Evolutionary conservation across 805 yeast species (phyloP), one percentile per base, ranked within the genome.

Genomic region (Candida insectalens): DNA sequence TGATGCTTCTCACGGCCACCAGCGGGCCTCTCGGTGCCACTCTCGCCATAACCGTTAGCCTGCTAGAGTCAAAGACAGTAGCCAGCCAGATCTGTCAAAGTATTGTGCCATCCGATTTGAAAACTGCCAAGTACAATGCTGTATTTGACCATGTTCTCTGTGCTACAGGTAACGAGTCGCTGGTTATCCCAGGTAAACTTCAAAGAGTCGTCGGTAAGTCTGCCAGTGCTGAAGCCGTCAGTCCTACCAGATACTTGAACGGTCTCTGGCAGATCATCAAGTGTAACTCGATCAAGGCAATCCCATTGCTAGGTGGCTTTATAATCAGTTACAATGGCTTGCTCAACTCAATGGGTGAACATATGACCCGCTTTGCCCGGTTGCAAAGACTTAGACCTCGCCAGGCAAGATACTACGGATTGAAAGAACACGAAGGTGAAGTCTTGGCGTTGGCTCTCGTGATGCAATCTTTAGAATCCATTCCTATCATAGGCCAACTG

Each of bases 401-500:
- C 26, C 60, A 53, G 27, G 37, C 50, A 5, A 38, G 30, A 13
- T 53, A 53, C 15, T 31, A 31, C 22, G 29, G 49, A 0, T 21
- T 37, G 2, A 53, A 52, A 32, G 55, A 53, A 33, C 38, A 50
- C 27, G 57, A 53, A 26, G 66, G 63, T 1, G 63, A 63, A 15
- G 68, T 65, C 36, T 47, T 62, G 36, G 43, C 64, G 2, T 75
- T 74, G 55, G 84, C 83, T 0, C 41, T 71, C 19, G 55, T 63
- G 14, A 69, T 79, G 5, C 65, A 66, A 21, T 13, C 67, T 1
- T 45, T 78, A 23, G 83, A 77, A 42, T 50, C 65, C 33, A 49
- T 73, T 8, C 59, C 59, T 1, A 3, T 53, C 4, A 38, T 73
- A 4, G 49, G 75, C 2, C 16, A 20, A 13, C 61, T 71, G 9